Evolutionary conservation across 805 yeast species (phyloP).

Genomic region (Kockiozyma suomiensis): DNA sequence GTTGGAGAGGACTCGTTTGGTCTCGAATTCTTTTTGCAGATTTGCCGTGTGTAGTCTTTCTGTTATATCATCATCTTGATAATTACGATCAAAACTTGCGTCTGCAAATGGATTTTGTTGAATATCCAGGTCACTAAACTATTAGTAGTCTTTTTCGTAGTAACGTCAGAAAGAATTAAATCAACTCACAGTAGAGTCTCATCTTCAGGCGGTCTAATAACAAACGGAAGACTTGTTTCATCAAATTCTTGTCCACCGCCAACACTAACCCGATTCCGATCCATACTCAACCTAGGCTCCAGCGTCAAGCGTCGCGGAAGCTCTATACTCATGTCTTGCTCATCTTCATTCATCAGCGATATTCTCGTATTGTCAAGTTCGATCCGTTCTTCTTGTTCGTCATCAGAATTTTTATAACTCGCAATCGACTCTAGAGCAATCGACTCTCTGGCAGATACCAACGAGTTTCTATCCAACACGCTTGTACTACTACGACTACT

Average conservation of each 20-base stretch:
- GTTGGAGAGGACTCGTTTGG: too few species aligned
- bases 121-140: too few species aligned
- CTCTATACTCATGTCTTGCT: neutral
- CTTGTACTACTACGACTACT: too few species aligned
- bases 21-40: slow-evolving; percentile 3
- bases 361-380: neutral
- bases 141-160: too few species aligned
- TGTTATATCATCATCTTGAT: neutral
- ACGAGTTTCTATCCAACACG: too few species aligned
- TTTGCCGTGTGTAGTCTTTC: neutral
- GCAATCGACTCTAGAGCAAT: too few species aligned
- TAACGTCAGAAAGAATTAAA: too few species aligned
- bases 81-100: neutral
- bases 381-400: neutral
- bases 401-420: neutral
- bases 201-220: slow-evolving; percentile 8
- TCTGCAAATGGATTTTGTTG: neutral
- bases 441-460: too few species aligned
- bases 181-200: slow-evolving; percentile 1
- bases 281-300: slow-evolving; percentile 14
- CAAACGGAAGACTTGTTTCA: slow-evolving; percentile 13
- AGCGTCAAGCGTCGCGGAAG: slow-evolving; percentile 1
- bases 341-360: neutral
- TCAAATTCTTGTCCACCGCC: slow-evolving; percentile 1
- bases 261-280: slow-evolving; percentile 9